Conservation (phyloP, 257 asterid genomes). For the Nicotiana attenuata region DNA sequence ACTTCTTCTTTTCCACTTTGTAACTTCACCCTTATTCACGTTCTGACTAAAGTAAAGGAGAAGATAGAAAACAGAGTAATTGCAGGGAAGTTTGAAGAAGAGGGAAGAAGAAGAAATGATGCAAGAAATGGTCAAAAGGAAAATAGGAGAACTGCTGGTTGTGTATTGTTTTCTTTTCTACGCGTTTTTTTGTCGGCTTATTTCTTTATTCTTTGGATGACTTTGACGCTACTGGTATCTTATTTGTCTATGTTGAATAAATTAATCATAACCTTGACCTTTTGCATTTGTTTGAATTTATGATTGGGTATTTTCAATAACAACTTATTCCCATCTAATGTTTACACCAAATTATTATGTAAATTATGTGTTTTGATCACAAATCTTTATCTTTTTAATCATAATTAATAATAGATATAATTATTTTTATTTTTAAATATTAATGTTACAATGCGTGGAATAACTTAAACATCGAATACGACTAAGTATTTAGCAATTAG, state of each 20-base stretch:
- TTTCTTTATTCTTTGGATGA: background rate
- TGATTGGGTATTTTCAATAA: background rate
- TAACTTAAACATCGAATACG: too few relatives aligned
- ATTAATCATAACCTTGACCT: background rate
- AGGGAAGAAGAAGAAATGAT: background rate
- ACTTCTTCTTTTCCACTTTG: background rate
- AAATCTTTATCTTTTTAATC: too few relatives aligned
- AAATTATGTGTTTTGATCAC: too few relatives aligned
- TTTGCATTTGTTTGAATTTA: background rate
- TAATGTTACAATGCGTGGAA: too few relatives aligned
- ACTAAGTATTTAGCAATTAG: too few relatives aligned
- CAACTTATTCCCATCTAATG: too few relatives aligned
- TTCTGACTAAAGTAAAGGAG: background rate
- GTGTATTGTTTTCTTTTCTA: background rate
- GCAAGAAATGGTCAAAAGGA: background rate
- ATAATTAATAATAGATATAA: too few relatives aligned
- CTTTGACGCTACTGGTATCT: background rate
- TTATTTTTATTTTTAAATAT: too few relatives aligned
- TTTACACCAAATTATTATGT: too few relatives aligned
- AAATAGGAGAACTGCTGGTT: background rate
- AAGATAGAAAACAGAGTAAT: background rate
- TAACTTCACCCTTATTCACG: background rate
- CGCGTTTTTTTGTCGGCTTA: slow-evolving; percentile 7
- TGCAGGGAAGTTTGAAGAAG: background rate
- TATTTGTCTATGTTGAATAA: background rate